Evolutionary conservation across 306 rosid genomes (phyloP), one percentile per base, ranked within the genome.

Genomic region (Cucumis melo): DNA sequence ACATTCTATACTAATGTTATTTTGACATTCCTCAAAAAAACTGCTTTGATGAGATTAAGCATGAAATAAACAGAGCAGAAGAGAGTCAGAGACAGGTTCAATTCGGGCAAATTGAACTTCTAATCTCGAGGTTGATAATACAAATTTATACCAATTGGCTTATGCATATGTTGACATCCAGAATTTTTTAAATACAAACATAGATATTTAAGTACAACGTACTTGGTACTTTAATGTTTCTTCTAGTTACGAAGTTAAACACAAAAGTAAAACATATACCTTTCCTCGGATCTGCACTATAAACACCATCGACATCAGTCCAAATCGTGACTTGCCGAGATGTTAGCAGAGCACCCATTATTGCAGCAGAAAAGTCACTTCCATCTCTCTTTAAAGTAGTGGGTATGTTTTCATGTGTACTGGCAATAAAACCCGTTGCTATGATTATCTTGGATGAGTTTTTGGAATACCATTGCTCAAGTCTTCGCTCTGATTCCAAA

Each of bases 361-460:
- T 92, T 74, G 99, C 97, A 60, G 99, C 97, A 10, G 99, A 94
- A 78, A 94, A 94, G 81, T 94, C 99, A 84, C 99, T 94, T 78
- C 99, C 99, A 84, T 94, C 99, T 87, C 99, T 88, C 93, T 94
- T 94, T 88, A 94, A 80, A 24, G 99, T 94, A 75, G 99, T 90
- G 16, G 99, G 99, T 78, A 94, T 90, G 59, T 88, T 86, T 85
- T 90, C 75, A 48, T 87, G 92, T 60, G 99, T 94, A 80, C 99
- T 94, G 55, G 99, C 99, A 87, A 94, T 94, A 83, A 94, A 94
- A 77, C 99, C 99, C 58, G 99, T 92, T 65, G 99, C 97, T 81
- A 94, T 81, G 77, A 94, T 84, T 76, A 86, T 89, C 80, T 81
- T 85, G 54, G 89, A 78, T 81, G 93, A 89, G 86, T 89, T 89